phyloP scores from a whole-genome alignment of 106 monocot species.

The Dendrobium catenatum region DNA sequence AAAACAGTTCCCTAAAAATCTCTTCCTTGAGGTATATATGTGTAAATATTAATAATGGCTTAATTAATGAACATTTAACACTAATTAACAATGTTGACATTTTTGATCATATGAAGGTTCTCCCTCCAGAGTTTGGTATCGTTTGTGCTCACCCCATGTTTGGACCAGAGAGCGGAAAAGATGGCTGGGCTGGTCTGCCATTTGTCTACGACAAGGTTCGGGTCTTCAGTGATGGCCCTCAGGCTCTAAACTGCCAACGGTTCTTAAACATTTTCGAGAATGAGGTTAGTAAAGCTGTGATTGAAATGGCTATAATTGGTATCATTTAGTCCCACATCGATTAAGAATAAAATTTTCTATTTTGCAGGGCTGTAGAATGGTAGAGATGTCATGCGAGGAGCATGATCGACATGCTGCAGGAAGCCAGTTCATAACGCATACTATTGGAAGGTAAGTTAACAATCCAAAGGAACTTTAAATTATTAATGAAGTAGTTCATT shows the following conservation, averaged over 20 bases:
- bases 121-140: conserved; percentile 47
- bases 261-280: conserved; percentile 47
- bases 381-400: conserved; percentile 65
- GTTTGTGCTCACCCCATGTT: conserved; percentile 81
- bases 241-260: conserved; percentile 26
- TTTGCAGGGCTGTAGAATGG: conserved; percentile 57
- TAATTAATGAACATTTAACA: not conserved
- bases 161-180: conserved; percentile 67
- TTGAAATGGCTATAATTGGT: not conserved
- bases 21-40: conserved; percentile 39
- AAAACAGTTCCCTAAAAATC: conserved; percentile 63
- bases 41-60: not conserved
- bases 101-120: conserved; percentile 17
- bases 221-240: conserved; percentile 13
- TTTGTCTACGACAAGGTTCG: conserved; percentile 57
- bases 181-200: conserved; percentile 49
- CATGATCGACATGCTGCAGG: conserved; percentile 61
- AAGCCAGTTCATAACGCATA: conserved; percentile 67
- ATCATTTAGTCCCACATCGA: not conserved
- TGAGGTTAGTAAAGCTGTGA: conserved; percentile 23
- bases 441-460: conserved; percentile 44
- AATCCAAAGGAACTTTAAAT: not conserved
- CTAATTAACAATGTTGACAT: not conserved
- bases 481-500: not conserved
- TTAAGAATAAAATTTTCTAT: not conserved